Conservation (phyloP, 768 basidiomycete genomes). For the Crepidotus variabilis region DNA sequence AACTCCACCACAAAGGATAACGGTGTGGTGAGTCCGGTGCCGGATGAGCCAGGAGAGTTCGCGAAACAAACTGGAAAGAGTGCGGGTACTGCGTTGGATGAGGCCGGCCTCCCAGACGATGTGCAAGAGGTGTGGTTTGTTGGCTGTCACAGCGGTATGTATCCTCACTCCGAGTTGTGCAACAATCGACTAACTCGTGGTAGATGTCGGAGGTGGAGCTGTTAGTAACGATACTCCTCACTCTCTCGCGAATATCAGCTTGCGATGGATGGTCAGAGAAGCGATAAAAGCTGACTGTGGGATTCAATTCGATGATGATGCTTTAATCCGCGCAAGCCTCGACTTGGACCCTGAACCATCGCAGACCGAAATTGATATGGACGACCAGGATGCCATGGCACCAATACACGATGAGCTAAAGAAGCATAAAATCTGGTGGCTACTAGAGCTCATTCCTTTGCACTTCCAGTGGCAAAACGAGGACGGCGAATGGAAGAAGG, state of each 20-base stretch:
- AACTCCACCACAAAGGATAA: not conserved
- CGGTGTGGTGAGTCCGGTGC: not conserved
- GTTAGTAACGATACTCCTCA: conserved; percentile 38
- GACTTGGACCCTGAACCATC: conserved; percentile 10
- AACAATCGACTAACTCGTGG: not conserved
- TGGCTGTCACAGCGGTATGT: conserved; percentile 67
- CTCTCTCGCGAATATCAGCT: conserved; percentile 56
- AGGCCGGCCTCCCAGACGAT: conserved; percentile 26
- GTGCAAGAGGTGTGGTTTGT: conserved; percentile 81
- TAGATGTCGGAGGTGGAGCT: conserved; percentile 73
- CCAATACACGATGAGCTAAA: conserved; percentile 53
- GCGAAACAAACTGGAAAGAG: not conserved
- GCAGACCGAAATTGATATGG: conserved; percentile 16
- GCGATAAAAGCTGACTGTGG: conserved; percentile 53
- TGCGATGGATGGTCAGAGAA: conserved; percentile 81
- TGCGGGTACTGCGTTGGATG: not conserved
- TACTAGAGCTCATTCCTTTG: conserved; percentile 65
- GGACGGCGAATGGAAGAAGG: conserved; percentile 48
- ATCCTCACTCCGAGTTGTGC: not conserved
- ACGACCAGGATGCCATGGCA: conserved; percentile 39
- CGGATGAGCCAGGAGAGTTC: not conserved
- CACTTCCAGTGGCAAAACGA: conserved; percentile 53
- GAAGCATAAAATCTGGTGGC: conserved; percentile 54
- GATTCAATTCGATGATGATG: conserved; percentile 50
- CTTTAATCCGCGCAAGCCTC: conserved; percentile 43